Evolutionary conservation across 176 grass and related monocot species (phyloP).

Genomic region (Chloris gayana): DNA sequence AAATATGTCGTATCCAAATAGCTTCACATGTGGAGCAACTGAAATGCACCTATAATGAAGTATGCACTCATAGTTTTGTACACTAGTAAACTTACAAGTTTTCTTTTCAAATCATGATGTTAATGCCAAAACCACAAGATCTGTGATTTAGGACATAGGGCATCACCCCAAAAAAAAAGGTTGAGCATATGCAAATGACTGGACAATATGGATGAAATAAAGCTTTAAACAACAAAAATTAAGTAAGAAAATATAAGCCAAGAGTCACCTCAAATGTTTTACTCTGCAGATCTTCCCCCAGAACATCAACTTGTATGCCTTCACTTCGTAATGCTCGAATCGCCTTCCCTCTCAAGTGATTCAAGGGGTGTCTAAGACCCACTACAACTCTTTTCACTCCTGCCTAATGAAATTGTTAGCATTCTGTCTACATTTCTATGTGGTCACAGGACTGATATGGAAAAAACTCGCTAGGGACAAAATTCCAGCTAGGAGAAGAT

Average conservation of each 20-base stretch:
- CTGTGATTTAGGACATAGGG: neutral
- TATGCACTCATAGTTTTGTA: neutral
- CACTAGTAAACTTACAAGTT: neutral
- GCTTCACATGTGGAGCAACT: neutral
- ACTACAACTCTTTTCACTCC: constrained; percentile 87
- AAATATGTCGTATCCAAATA: neutral
- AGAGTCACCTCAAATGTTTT: constrained; percentile 67
- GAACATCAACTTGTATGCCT: constrained; percentile 83
- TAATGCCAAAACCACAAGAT: constrained; percentile 7
- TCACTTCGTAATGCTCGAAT: constrained; percentile 78
- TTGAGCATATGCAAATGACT: neutral
- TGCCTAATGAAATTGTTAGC: constrained; percentile 71
- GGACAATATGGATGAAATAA: constrained; percentile 9
- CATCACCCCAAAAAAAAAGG: neutral
- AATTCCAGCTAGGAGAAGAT: neutral
- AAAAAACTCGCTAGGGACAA: neutral
- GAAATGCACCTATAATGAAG: neutral
- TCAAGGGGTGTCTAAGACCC: constrained; percentile 80
- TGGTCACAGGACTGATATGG: neutral
- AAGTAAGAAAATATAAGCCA: neutral
- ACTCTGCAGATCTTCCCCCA: constrained; percentile 80
- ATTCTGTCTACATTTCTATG: neutral
- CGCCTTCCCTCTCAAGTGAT: constrained; percentile 84
- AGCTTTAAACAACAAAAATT: neutral
- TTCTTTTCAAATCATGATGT: neutral